Conservation (phyloP, 805 yeast genomes). For the Candida michaelii region DNA sequence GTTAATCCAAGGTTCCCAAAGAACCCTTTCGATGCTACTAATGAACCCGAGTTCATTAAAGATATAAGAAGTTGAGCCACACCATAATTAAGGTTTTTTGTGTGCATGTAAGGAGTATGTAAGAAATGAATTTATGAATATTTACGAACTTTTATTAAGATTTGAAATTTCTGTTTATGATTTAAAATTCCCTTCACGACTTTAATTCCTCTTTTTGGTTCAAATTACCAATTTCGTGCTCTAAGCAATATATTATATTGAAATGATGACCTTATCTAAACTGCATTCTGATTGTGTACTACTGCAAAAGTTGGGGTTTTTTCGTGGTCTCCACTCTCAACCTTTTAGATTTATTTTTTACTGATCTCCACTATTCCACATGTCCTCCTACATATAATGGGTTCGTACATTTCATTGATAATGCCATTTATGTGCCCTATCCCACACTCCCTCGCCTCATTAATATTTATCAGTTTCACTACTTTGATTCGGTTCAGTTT, state of each 20-base stretch:
- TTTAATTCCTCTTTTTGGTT: too few species aligned
- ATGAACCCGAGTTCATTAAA: slow-evolving; percentile 53
- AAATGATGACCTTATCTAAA: too few species aligned
- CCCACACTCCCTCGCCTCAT: not conserved
- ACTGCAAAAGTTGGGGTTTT: too few species aligned
- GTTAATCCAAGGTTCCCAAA: slow-evolving; percentile 68
- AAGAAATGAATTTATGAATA: not conserved
- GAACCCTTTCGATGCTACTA: slow-evolving; percentile 68
- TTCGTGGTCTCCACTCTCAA: not conserved
- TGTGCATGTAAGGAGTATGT: not conserved
- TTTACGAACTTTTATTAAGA: too few species aligned
- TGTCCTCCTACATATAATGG: too few species aligned
- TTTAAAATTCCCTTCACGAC: too few species aligned
- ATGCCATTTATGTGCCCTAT: too few species aligned
- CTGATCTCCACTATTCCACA: not conserved
- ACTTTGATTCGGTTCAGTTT: too few species aligned
- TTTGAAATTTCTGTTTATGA: not conserved
- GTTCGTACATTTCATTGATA: too few species aligned
- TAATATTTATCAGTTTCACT: not conserved
- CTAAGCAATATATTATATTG: too few species aligned
- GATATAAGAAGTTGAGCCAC: not conserved
- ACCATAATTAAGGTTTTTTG: not conserved
- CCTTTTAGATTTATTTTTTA: not conserved
- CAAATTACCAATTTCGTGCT: too few species aligned
- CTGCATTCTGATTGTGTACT: too few species aligned